A percentile compares a stretch with the other conserved stretches of the same genome.
phyloP scores from a whole-genome alignment of 495 filamentous ascomycete species.

The Penicillium atrosanguineum region DNA sequence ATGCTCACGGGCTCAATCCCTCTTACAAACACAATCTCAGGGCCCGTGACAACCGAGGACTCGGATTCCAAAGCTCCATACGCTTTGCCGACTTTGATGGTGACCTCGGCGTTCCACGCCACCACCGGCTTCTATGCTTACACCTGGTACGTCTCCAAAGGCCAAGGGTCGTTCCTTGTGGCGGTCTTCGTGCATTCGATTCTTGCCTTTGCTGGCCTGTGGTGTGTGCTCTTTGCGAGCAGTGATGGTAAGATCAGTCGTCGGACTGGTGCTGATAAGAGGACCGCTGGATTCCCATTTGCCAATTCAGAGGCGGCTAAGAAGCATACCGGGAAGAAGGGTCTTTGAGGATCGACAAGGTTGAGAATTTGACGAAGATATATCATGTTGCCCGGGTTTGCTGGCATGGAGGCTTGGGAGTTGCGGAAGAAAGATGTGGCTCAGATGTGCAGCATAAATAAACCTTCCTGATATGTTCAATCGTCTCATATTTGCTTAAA shows the following conservation, averaged over 20 bases:
- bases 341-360: conserved; percentile 19
- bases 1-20: conserved; percentile 77
- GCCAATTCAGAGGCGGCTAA: conserved; percentile 53
- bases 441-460: background rate
- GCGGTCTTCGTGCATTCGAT: conserved; percentile 48
- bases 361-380: background rate
- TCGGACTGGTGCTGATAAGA: conserved; percentile 75
- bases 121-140: conserved; percentile 66
- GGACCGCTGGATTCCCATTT: conserved; percentile 78
- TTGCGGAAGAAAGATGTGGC: background rate
- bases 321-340: conserved; percentile 49
- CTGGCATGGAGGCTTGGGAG: background rate
- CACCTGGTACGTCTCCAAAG: conserved; percentile 53
- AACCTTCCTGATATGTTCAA: background rate
- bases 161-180: conserved; percentile 53
- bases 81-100: conserved; percentile 61
- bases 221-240: conserved; percentile 73
- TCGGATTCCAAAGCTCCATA: conserved; percentile 63
- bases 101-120: conserved; percentile 66
- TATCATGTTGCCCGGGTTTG: background rate
- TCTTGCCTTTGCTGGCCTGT: conserved; percentile 63
- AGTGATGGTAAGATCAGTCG: conserved; percentile 60
- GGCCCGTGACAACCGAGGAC: conserved; percentile 43
- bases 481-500: background rate
- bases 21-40: conserved; percentile 48